phyloP scores from a whole-genome alignment of 2,329 filamentous ascomycete species.

The Ceratocystis smalleyi region DNA sequence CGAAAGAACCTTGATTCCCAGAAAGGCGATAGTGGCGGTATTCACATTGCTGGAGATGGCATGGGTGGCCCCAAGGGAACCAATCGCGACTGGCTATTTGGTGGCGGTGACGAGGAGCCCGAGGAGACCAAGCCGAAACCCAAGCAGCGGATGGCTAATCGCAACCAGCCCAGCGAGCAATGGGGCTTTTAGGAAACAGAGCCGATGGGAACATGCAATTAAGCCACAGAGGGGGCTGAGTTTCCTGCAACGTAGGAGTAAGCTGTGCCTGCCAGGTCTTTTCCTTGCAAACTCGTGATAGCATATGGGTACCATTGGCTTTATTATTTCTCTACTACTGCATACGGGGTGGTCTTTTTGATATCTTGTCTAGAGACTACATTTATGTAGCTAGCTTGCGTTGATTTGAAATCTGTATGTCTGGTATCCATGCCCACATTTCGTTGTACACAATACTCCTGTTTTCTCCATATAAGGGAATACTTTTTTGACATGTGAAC shows the following conservation, averaged over 20 bases:
- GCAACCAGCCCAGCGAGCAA: constrained; percentile 27
- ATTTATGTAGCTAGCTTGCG: background rate
- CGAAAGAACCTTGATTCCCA: constrained; percentile 24
- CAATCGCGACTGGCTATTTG: constrained; percentile 42
- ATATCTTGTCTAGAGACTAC: background rate
- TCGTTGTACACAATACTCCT: background rate
- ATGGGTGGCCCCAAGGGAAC: constrained; percentile 48
- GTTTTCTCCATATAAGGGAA: background rate
- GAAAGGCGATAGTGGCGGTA: constrained; percentile 22
- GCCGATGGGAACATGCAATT: background rate
- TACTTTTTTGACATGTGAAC: background rate
- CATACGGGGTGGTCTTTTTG: background rate
- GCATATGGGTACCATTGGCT: background rate
- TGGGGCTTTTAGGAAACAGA: constrained; percentile 32
- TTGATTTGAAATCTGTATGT: background rate
- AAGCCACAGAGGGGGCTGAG: background rate
- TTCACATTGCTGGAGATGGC: constrained; percentile 43
- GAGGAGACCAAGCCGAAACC: constrained; percentile 22
- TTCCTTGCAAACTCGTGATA: background rate
- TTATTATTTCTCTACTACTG: background rate
- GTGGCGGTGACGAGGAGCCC: constrained; percentile 30
- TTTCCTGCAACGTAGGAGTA: background rate
- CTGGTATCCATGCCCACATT: background rate
- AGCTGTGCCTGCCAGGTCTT: background rate
- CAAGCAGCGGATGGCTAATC: constrained; percentile 24